phyloP scores from a whole-genome alignment of 139 green algal species.

The Nannochloris sp. region DNA sequence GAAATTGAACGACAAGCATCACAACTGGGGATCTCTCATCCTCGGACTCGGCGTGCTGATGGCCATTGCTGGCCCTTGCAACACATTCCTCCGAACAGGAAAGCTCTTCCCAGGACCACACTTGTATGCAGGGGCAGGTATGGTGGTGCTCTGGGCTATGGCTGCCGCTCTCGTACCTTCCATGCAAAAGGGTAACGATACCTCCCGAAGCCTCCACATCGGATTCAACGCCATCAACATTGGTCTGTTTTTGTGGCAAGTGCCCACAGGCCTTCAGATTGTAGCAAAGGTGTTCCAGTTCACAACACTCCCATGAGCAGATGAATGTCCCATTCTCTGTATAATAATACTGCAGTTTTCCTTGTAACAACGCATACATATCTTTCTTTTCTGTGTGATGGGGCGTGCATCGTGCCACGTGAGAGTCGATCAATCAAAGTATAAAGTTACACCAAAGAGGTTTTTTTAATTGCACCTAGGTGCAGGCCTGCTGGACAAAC shows the following conservation, averaged over 20 bases:
- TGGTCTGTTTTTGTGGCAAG: conserved; percentile 80
- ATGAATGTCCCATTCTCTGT: not conserved
- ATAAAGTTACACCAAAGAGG: too few species aligned
- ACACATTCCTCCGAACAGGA: conserved; percentile 89
- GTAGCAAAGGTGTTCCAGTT: conserved; percentile 86
- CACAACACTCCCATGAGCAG: conserved; percentile 51
- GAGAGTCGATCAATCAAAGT: too few species aligned
- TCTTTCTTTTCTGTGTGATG: too few species aligned
- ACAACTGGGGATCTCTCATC: conserved; percentile 68
- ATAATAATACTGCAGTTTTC: not conserved
- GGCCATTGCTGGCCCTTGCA: conserved; percentile 73
- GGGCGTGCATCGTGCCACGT: too few species aligned
- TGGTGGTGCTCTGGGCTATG: conserved; percentile 83
- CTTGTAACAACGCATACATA: not conserved
- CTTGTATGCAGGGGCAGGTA: conserved; percentile 85
- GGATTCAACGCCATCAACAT: conserved; percentile 81
- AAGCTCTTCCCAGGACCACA: conserved; percentile 98
- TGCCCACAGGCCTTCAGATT: conserved; percentile 94
- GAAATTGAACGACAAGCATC: conserved; percentile 71
- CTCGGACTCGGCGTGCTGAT: conserved; percentile 77
- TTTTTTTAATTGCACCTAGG: too few species aligned
- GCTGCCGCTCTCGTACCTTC: conserved; percentile 80
- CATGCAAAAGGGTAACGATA: conserved; percentile 96
- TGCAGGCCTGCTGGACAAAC: too few species aligned
- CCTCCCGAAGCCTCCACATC: conserved; percentile 82